phyloP scores from a whole-genome alignment of 1,284 basidiomycete genomes.

The Austroboletus niveus region DNA sequence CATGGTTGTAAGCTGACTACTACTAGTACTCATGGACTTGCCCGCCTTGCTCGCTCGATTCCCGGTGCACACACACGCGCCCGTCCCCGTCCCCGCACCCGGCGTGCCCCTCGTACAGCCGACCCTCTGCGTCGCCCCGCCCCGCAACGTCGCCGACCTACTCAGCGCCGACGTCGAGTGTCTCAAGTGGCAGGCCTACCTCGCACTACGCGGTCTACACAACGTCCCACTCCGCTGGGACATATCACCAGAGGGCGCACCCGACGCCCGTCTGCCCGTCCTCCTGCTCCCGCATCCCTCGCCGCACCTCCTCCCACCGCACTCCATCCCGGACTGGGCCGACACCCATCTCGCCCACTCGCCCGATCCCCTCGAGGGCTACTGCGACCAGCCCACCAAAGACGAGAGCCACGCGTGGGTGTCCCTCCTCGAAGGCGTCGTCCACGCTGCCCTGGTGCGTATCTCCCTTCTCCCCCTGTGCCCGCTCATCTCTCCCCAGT shows the following conservation, averaged over 20 bases:
- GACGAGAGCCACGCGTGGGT: conserved; percentile 81
- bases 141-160: conserved; percentile 35
- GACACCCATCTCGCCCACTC: conserved; percentile 46
- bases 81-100: conserved; percentile 33
- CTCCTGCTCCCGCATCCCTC: conserved; percentile 50
- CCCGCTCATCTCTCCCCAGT: conserved; percentile 32
- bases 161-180: conserved; percentile 78
- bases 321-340: conserved; percentile 69
- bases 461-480: neutral
- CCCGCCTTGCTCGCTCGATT: conserved; percentile 34
- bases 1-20: conserved; percentile 21
- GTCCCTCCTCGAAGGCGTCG: conserved; percentile 65
- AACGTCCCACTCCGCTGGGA: conserved; percentile 61
- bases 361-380: conserved; percentile 59
- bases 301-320: conserved; percentile 57
- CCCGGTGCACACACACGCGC: conserved; percentile 47
- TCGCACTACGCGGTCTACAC: conserved; percentile 62
- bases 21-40: conserved; percentile 4
- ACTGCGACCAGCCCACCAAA: conserved; percentile 51
- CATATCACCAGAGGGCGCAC: conserved; percentile 61
- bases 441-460: conserved; percentile 72
- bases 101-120: conserved; percentile 35
- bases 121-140: conserved; percentile 65
- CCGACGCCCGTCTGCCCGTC: conserved; percentile 65
- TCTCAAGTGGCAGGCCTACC: conserved; percentile 81